phyloP scores from a whole-genome alignment of 331 rosid species.

The Prunus yedoensis region DNA sequence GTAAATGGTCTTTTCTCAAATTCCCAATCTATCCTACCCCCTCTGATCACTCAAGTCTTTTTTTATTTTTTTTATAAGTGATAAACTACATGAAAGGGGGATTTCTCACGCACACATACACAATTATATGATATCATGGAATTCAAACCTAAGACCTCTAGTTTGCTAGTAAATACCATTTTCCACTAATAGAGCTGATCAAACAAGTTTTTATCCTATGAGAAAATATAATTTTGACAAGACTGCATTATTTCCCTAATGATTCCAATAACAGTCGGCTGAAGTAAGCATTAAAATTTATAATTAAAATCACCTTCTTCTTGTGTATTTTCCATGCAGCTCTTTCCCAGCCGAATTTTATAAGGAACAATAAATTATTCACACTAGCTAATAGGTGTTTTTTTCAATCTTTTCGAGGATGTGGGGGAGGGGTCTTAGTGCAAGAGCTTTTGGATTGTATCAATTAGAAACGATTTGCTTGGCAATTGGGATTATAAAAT shows the following conservation, averaged over 20 bases:
- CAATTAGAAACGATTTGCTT: slow-evolving; percentile 5
- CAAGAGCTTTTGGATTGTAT: slow-evolving; percentile 12
- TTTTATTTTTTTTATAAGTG: too few relatives aligned
- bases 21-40: slow-evolving; percentile 2
- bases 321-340: slow-evolving; percentile 28
- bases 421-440: background rate
- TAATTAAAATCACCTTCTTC: slow-evolving; percentile 13
- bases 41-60: background rate
- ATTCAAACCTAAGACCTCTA: fast-evolving
- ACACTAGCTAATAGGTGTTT: background rate
- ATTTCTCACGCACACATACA: too few relatives aligned
- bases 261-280: slow-evolving; percentile 33
- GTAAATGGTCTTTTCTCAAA: slow-evolving; percentile 12
- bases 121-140: fast-evolving
- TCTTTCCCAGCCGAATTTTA: slow-evolving; percentile 13
- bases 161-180: fast-evolving
- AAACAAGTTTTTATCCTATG: slow-evolving; percentile 4
- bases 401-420: background rate
- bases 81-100: too few relatives aligned
- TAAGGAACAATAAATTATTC: background rate
- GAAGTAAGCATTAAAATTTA: slow-evolving; percentile 14
- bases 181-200: background rate
- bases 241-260: slow-evolving; percentile 42
- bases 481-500: background rate
- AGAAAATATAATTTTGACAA: slow-evolving; percentile 23